phyloP scores from a whole-genome alignment of 129 eudicot species.

The Glebionis coronaria region DNA sequence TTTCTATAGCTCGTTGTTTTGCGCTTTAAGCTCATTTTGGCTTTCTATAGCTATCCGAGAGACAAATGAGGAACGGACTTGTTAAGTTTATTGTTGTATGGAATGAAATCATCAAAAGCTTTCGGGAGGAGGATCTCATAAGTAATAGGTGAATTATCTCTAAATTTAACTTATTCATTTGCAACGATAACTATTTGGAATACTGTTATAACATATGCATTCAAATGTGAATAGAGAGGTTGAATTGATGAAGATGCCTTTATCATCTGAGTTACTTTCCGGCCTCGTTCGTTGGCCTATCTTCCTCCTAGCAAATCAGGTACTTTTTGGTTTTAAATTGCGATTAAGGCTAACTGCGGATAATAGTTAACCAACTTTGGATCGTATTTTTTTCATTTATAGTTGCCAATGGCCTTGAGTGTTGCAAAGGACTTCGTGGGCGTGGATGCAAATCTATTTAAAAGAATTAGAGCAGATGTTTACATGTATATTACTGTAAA shows the following conservation, averaged over 20 bases:
- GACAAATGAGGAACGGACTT: constrained; percentile 52
- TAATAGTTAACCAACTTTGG: not conserved
- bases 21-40: not conserved
- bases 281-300: constrained; percentile 86
- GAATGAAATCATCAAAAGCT: constrained; percentile 88
- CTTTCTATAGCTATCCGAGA: constrained; percentile 25
- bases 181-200: not conserved
- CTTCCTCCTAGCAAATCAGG: constrained; percentile 93
- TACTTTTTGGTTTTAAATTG: constrained; percentile 14
- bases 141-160: constrained; percentile 74
- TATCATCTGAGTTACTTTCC: constrained; percentile 65
- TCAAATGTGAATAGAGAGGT: constrained; percentile 58
- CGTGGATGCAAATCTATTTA: constrained; percentile 68
- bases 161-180: constrained; percentile 3
- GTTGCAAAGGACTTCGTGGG: constrained; percentile 85
- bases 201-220: constrained; percentile 15
- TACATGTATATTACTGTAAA: constrained; percentile 62
- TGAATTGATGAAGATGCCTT: constrained; percentile 93
- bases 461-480: constrained; percentile 57
- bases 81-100: constrained; percentile 79
- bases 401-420: constrained; percentile 71
- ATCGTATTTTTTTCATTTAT: constrained; percentile 13
- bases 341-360: not conserved
- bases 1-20: not conserved
- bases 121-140: constrained; percentile 91